Evolutionary conservation across 2,329 filamentous ascomycete species (phyloP).

Genomic region (Pleoardoris graminearum): DNA sequence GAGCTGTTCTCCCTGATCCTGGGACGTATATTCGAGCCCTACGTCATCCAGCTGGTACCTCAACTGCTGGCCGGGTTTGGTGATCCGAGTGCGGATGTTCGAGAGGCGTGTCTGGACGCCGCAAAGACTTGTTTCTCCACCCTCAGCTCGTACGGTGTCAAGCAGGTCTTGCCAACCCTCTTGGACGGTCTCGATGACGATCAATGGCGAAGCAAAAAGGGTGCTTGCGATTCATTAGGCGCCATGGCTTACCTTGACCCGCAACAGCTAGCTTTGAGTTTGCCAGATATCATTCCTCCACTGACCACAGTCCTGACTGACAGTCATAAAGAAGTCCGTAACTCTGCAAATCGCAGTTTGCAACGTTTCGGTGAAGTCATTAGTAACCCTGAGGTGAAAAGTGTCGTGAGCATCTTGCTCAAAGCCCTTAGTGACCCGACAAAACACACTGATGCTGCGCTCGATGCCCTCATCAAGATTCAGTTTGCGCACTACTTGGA

Average conservation of each 20-base stretch:
- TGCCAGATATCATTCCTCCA: conserved; percentile 96
- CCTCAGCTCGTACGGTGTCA: conserved; percentile 93
- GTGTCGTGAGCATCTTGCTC: conserved; percentile 84
- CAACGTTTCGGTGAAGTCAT: conserved; percentile 99
- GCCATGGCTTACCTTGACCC: conserved; percentile 99
- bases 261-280: conserved; percentile 85
- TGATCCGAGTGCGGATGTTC: conserved; percentile 83
- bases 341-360: conserved; percentile 90
- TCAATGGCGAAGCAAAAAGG: conserved; percentile 98
- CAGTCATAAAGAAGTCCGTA: conserved; percentile 94
- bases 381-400: conserved; percentile 95
- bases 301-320: conserved; percentile 93
- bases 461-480: conserved; percentile 96
- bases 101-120: conserved; percentile 88
- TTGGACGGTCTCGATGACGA: conserved; percentile 90
- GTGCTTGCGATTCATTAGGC: conserved; percentile 92
- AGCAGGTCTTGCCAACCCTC: conserved; percentile 88
- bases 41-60: conserved; percentile 92
- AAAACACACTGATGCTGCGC: conserved; percentile 91
- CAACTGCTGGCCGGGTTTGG: conserved; percentile 88
- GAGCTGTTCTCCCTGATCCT: conserved; percentile 87
- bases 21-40: conserved; percentile 89
- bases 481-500: conserved; percentile 98
- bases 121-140: conserved; percentile 93
- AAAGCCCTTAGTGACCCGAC: conserved; percentile 97